phyloP scores from a whole-genome alignment of 1,284 basidiomycete genomes.

The Hemileia vastatrix region DNA sequence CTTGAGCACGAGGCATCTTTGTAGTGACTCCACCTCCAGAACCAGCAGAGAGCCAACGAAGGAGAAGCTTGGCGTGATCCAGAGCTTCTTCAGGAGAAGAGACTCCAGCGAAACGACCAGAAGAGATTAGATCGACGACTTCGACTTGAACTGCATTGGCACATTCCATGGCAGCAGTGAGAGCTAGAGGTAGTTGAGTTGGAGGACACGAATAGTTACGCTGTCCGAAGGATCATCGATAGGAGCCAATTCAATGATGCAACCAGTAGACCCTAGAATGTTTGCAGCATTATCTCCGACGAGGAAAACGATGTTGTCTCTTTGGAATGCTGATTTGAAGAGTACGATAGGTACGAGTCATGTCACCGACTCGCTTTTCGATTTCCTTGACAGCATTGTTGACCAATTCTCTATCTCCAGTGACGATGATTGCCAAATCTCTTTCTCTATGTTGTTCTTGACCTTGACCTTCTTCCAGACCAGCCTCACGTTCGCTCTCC shows the following conservation, averaged over 20 bases:
- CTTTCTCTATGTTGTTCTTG: conserved; percentile 39
- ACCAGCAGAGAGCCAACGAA: conserved; percentile 67
- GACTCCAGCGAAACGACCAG: conserved; percentile 49
- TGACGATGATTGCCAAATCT: conserved; percentile 44
- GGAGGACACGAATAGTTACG: conserved; percentile 34
- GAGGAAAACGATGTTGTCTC: conserved; percentile 84
- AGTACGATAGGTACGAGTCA: conserved; percentile 24
- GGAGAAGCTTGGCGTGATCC: conserved; percentile 35
- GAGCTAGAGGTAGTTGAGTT: conserved; percentile 35
- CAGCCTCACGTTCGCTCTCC: conserved; percentile 29
- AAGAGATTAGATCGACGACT: conserved; percentile 47
- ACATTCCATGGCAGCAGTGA: conserved; percentile 41
- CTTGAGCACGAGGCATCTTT: conserved; percentile 48
- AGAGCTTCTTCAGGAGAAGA: conserved; percentile 57
- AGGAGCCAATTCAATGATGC: conserved; percentile 67
- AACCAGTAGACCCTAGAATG: conserved; percentile 70
- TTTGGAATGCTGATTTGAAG: conserved; percentile 54
- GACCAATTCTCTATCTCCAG: conserved; percentile 74
- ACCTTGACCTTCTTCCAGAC: conserved; percentile 3
- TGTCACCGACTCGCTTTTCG: conserved; percentile 55
- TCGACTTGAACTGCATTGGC: conserved; percentile 49
- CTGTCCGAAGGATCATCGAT: conserved; percentile 65
- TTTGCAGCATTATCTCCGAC: conserved; percentile 62
- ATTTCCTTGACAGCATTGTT: conserved; percentile 63
- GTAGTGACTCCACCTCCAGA: conserved; percentile 58